Conservation (phyloP, 257 asterid species). For the Primulina eburnea region DNA sequence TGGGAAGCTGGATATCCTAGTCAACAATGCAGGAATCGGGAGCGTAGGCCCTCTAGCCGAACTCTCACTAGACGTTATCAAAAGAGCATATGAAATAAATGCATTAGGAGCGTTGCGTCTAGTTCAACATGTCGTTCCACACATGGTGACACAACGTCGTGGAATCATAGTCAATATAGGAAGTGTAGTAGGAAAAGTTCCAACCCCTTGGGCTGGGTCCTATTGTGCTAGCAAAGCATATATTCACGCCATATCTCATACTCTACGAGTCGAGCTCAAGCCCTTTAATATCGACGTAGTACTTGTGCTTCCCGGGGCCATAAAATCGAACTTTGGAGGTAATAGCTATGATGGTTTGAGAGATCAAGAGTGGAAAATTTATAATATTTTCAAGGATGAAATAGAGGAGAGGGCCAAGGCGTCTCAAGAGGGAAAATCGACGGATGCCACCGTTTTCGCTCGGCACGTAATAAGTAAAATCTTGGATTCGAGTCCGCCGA, state of each 20-base stretch:
- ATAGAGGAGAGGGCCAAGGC: slow-evolving; percentile 14
- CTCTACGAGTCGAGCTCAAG: neutral
- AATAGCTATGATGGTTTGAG: neutral
- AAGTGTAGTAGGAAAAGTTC: slow-evolving; percentile 36
- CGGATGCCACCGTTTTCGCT: slow-evolving; percentile 53
- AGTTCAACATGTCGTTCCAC: slow-evolving; percentile 62
- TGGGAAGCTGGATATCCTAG: slow-evolving; percentile 52
- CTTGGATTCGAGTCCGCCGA: neutral
- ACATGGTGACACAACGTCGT: slow-evolving; percentile 45
- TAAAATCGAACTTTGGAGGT: neutral
- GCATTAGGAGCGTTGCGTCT: slow-evolving; percentile 57
- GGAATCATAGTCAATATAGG: slow-evolving; percentile 68
- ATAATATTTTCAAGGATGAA: neutral
- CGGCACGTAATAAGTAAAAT: slow-evolving; percentile 39
- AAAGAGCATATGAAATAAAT: slow-evolving; percentile 53
- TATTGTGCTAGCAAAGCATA: neutral
- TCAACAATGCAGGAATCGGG: slow-evolving; percentile 77
- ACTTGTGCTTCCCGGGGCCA: neutral
- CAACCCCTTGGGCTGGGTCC: neutral
- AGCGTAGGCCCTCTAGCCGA: slow-evolving; percentile 70
- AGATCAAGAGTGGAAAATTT: neutral
- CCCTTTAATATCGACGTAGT: neutral
- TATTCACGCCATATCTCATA: neutral
- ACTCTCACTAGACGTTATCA: slow-evolving; percentile 45
- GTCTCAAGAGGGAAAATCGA: slow-evolving; percentile 64